Conservation (phyloP, 1,139 yeast genomes). For the Blastobotrys capitulatus region DNA sequence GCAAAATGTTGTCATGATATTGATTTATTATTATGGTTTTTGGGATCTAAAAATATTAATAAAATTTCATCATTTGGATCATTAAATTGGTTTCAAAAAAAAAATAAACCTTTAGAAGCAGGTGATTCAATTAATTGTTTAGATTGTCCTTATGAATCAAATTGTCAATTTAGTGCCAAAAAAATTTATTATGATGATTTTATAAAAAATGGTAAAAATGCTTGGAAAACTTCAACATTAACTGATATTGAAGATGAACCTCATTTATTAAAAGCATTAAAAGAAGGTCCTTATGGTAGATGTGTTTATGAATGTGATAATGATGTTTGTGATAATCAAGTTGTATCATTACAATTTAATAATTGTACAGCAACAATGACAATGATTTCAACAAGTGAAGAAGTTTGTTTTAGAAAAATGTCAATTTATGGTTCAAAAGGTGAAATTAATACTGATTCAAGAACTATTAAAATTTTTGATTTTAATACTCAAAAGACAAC, state of each 20-base stretch:
- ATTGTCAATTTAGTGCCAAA: conserved; percentile 27
- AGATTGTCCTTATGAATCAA: conserved; percentile 20
- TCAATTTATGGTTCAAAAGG: conserved; percentile 27
- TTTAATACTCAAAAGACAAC: conserved; percentile 21
- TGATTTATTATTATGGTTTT: conserved; percentile 26
- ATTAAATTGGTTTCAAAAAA: conserved; percentile 21
- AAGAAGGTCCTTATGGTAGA: conserved; percentile 24
- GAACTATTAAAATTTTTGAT: conserved; percentile 23
- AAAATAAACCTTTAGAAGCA: conserved; percentile 25
- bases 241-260: conserved; percentile 26
- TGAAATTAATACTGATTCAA: conserved; percentile 24
- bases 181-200: conserved; percentile 23
- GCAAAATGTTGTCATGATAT: conserved; percentile 30
- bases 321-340: conserved; percentile 28
- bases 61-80: conserved; percentile 26
- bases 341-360: conserved; percentile 23
- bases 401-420: conserved; percentile 25
- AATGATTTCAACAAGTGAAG: conserved; percentile 27
- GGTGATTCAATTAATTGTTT: conserved; percentile 21
- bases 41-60: conserved; percentile 22
- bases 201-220: conserved; percentile 14
- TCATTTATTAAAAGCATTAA: conserved; percentile 21
- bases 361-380: conserved; percentile 27
- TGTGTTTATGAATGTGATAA: conserved; percentile 28
- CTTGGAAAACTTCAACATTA: conserved; percentile 17